Conservation (phyloP, 2,329 filamentous ascomycete genomes). For the Penicillium sp. region DNA sequence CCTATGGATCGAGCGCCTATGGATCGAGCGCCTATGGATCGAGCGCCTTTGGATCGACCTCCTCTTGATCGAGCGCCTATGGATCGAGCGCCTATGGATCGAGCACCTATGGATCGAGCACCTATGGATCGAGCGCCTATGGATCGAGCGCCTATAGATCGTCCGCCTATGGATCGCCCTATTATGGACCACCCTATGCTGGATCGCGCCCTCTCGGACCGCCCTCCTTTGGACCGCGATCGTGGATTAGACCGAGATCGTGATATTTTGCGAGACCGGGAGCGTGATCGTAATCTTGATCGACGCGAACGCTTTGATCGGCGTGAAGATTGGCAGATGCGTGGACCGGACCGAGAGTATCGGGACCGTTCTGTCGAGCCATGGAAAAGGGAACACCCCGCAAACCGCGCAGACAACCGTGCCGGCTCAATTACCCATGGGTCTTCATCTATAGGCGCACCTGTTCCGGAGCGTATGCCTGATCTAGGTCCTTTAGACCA, state of each 20-base stretch:
- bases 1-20: background rate
- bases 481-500: constrained; percentile 29
- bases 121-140: background rate
- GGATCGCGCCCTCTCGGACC: background rate
- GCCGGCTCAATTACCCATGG: constrained; percentile 25
- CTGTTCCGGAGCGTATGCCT: constrained; percentile 21
- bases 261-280: constrained; percentile 15
- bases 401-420: constrained; percentile 32
- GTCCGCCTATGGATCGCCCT: background rate
- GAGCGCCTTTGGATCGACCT: background rate
- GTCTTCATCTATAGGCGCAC: constrained; percentile 16
- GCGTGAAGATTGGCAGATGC: constrained; percentile 30
- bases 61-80: background rate
- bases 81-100: background rate
- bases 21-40: background rate
- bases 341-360: constrained; percentile 28
- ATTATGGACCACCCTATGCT: background rate
- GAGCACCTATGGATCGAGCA: background rate
- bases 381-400: constrained; percentile 44
- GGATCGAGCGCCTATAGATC: background rate
- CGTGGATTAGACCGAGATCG: constrained; percentile 31
- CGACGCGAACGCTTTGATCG: constrained; percentile 37
- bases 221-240: constrained; percentile 10
- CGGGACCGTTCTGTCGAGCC: constrained; percentile 33
- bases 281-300: constrained; percentile 34